phyloP scores from a whole-genome alignment of 148 eudicot genomes.

The Vaccinium darrowii region DNA sequence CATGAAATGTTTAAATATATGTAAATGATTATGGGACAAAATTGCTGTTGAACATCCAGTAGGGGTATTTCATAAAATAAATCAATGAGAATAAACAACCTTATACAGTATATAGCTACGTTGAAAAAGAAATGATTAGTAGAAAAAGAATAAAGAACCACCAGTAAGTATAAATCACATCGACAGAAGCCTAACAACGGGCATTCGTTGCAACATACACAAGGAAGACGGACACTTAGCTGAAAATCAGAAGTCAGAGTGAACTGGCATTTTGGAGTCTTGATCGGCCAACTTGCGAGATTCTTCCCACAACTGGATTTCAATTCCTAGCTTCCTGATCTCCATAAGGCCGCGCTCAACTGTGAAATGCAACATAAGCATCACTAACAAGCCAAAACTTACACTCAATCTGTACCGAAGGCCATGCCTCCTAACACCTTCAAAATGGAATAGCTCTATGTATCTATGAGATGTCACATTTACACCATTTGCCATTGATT shows the following conservation, averaged over 20 bases:
- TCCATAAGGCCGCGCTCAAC: conserved; percentile 83
- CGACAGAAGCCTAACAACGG: background rate
- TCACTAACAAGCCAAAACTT: background rate
- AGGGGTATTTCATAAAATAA: background rate
- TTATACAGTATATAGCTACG: background rate
- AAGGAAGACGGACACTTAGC: background rate
- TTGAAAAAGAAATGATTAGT: background rate
- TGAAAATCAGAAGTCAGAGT: conserved; percentile 29
- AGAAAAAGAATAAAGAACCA: background rate
- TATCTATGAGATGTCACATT: background rate
- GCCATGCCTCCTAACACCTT: background rate
- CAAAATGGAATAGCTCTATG: background rate
- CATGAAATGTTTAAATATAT: background rate
- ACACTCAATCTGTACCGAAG: background rate
- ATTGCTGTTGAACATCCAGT: background rate
- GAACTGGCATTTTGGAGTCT: conserved; percentile 41
- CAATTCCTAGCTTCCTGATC: conserved; percentile 73
- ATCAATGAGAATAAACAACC: background rate
- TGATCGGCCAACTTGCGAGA: conserved; percentile 50
- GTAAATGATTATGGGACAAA: background rate
- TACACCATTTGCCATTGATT: background rate
- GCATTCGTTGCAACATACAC: background rate
- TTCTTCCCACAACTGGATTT: conserved; percentile 76
- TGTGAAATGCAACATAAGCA: conserved; percentile 25
- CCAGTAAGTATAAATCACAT: background rate